Evolutionary conservation across 495 filamentous ascomycete species (phyloP).

Genomic region (Penicillium cataractarum): DNA sequence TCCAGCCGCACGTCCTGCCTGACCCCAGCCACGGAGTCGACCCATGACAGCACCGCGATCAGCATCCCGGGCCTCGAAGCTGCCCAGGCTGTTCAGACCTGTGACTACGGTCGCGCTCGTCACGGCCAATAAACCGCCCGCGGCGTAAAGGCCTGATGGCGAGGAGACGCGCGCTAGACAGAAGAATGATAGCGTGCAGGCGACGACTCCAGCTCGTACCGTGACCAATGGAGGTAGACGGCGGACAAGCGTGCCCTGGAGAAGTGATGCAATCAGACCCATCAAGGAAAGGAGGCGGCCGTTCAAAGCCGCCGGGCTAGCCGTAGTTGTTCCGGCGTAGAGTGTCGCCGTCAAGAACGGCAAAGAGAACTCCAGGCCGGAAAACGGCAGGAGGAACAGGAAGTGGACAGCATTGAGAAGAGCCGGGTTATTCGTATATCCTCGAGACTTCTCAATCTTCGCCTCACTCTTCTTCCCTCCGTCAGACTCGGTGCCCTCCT

Average conservation of each 20-base stretch:
- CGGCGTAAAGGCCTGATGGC: constrained; percentile 70
- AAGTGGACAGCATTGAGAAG: constrained; percentile 89
- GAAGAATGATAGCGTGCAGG: constrained; percentile 78
- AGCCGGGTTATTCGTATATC: constrained; percentile 75
- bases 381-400: constrained; percentile 93
- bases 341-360: constrained; percentile 97
- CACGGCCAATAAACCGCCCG: constrained; percentile 80
- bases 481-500: constrained; percentile 14
- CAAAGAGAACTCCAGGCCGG: constrained; percentile 90
- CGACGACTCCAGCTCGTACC: constrained; percentile 75
- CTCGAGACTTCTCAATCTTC: constrained; percentile 2
- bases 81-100: constrained; percentile 86
- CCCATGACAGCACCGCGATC: constrained; percentile 88
- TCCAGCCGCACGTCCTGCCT: constrained; percentile 83
- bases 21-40: constrained; percentile 81
- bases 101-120: constrained; percentile 95
- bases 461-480: constrained; percentile 1
- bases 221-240: constrained; percentile 77
- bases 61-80: constrained; percentile 78
- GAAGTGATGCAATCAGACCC: constrained; percentile 84
- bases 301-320: constrained; percentile 66
- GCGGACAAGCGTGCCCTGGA: constrained; percentile 85
- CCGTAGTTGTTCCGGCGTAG: constrained; percentile 60
- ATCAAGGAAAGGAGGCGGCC: constrained; percentile 91
- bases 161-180: constrained; percentile 71